Conservation (phyloP, 768 basidiomycete species). For the Amanita phalloides region DNA sequence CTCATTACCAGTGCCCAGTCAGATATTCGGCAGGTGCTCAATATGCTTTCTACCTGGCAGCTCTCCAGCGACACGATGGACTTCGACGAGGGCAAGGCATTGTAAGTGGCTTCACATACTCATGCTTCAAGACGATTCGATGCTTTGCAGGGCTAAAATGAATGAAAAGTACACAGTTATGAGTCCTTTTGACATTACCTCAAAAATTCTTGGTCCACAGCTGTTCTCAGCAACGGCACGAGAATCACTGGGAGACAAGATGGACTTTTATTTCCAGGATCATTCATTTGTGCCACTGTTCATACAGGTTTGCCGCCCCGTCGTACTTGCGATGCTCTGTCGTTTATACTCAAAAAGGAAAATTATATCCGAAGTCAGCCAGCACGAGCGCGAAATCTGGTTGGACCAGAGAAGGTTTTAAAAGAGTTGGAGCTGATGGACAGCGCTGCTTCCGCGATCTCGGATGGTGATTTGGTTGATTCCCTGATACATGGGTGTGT, state of each 20-base stretch:
- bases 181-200: conserved; percentile 89
- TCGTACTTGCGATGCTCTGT: neutral
- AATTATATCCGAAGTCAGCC: conserved; percentile 89
- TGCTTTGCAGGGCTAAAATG: conserved; percentile 54
- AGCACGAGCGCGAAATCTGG: conserved; percentile 39
- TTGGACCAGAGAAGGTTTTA: conserved; percentile 53
- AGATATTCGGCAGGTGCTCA: conserved; percentile 94
- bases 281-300: conserved; percentile 91
- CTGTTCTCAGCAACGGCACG: conserved; percentile 75
- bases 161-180: conserved; percentile 90
- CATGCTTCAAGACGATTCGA: neutral
- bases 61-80: conserved; percentile 72
- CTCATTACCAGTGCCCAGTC: conserved; percentile 84
- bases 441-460: conserved; percentile 84
- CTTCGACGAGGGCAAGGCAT: conserved; percentile 84
- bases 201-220: conserved; percentile 85
- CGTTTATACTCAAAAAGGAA: conserved; percentile 43
- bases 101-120: conserved; percentile 43
- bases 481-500: conserved; percentile 83
- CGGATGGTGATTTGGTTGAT: conserved; percentile 92
- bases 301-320: conserved; percentile 53
- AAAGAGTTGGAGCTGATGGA: conserved; percentile 78
- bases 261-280: conserved; percentile 96
- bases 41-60: conserved; percentile 98
- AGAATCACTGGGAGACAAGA: conserved; percentile 81